Evolutionary conservation across 768 basidiomycete genomes (phyloP), one percentile per base, ranked within the genome.

Genomic region (Agaricus subrufescens): DNA sequence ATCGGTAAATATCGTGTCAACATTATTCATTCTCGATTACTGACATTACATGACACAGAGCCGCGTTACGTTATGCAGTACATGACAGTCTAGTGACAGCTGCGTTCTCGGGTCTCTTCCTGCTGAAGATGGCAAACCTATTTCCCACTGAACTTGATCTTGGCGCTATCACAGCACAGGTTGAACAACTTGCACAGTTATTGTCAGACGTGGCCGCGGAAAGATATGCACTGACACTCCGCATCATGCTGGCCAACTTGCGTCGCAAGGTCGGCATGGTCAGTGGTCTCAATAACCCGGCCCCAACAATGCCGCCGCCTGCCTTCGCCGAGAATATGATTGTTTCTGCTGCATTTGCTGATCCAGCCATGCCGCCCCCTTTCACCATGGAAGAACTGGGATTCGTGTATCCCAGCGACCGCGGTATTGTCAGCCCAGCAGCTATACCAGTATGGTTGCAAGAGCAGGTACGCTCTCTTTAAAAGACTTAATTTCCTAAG

Each of bases 151-250:
- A 94, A 63, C 73, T 95, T 47, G 90, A 95, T 66, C 72, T 95
- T 29, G 78, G 73, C 15, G 79, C 80, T 8, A 91, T 95, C 66
- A 87, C 84, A 46, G 77, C 71, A 3, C 93, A 96, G 69, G 94
- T 96, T 43, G 91, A 94, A 65, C 91, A 96, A 68, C 80, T 98
- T 38, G 88, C 92, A 0, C 90, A 94, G 62, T 73, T 98, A 46
- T 78, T 97, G 46, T 92, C 91, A 4, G 94, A 96, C 56, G 94
- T 95, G 38, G 92, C 92, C 31, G 94, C 94, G 12, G 94, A 97
- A 74, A 82, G 94, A 87, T 85, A 60, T 57, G 93, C 94, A 2
- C 74, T 95, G 38, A 91, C 94, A 4, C 75, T 98, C 26, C 87
- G 94, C 52, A 87, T 97, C 65, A 95, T 96, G 94, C 81, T 97